Percentiles rank a stretch among this genome's conserved stretches.
These are phyloP conservation scores for Neonectria magnoliae DNA, from an alignment of 2,329 filamentous ascomycete genomes.

Conservation along the genomic window DNA sequence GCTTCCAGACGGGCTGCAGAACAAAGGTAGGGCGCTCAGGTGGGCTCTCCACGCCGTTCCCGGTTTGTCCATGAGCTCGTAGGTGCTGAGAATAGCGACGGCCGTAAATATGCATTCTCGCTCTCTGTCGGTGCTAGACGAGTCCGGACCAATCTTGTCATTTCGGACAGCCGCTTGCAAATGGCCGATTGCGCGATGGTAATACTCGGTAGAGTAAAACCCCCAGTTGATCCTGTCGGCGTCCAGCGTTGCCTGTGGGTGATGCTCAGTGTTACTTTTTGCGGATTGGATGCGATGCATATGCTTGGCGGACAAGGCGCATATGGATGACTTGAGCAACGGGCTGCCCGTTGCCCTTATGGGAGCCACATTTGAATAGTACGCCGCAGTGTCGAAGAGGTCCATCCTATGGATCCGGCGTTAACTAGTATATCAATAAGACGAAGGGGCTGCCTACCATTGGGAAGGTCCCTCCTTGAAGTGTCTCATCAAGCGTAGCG, in stretches of 20 bases:
- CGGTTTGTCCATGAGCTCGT: slow-evolving; percentile 73
- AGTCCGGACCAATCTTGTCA: slow-evolving; percentile 42
- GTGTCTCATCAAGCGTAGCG: slow-evolving; percentile 26
- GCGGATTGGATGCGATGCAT: slow-evolving; percentile 13
- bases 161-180: slow-evolving; percentile 25
- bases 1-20: slow-evolving; percentile 56
- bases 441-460: background rate
- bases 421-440: background rate
- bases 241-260: background rate
- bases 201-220: slow-evolving; percentile 35
- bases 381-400: slow-evolving; percentile 35
- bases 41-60: slow-evolving; percentile 71
- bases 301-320: slow-evolving; percentile 35
- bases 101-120: slow-evolving; percentile 65
- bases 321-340: slow-evolving; percentile 31
- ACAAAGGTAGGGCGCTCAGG: slow-evolving; percentile 71
- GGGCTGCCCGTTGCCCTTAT: slow-evolving; percentile 32
- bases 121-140: slow-evolving; percentile 49
- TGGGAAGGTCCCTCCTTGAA: slow-evolving; percentile 34
- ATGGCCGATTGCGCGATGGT: slow-evolving; percentile 31
- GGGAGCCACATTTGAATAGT: slow-evolving; percentile 37
- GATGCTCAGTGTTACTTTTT: background rate
- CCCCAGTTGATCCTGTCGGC: slow-evolving; percentile 22
- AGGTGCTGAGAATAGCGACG: slow-evolving; percentile 73
- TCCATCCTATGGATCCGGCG: slow-evolving; percentile 31